Evolutionary conservation across 768 basidiomycete genomes (phyloP), one percentile per base, ranked within the genome.

Genomic region (Mycena indigotica): DNA sequence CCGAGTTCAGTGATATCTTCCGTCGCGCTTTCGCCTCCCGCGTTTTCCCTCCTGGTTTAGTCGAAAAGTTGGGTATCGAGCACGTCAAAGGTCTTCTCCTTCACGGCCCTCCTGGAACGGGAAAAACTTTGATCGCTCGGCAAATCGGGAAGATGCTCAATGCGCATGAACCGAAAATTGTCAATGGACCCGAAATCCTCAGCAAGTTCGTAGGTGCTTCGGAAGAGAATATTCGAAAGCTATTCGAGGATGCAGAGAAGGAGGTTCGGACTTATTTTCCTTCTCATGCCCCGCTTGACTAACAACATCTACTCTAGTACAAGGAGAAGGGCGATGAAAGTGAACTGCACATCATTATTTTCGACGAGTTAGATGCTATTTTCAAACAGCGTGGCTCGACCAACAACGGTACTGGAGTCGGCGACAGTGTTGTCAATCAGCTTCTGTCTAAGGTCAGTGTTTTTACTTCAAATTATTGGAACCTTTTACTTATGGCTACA

Each of bases 71-170:
- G 16, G 97, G 97, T 28, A 98, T 99, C 53, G 89, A 95, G 70
- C 97, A 99, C 70, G 95, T 98, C 44, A 98, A 98, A 77, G 96
- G 96, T 80, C 93, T 99, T 52, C 82, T 99, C 49, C 83, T 99
- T 2, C 91, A 90, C 65, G 97, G 97, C 13, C 97, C 97, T 53
- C 97, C 97, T 0, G 97, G 97, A 68, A 98, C 97, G 8, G 97
- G 97, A 57, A 99, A 99, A 77, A 99, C 97, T 1, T 81, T 99
- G 16, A 93, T 99, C 77, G 97, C 97, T 2, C 82, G 97, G 32
- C 97, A 98, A 80, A 99, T 99, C 60, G 97, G 97, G 13, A 98
- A 97, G 74, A 98, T 99, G 93, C 79, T 98, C 56, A 99, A 99
- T 65, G 97, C 97, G 3, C 81, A 91, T 53, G 97, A 99, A 70